Base-by-base conservation (phyloP, 495 filamentous ascomycete species). In the Penicillium diatomitis region DNA sequence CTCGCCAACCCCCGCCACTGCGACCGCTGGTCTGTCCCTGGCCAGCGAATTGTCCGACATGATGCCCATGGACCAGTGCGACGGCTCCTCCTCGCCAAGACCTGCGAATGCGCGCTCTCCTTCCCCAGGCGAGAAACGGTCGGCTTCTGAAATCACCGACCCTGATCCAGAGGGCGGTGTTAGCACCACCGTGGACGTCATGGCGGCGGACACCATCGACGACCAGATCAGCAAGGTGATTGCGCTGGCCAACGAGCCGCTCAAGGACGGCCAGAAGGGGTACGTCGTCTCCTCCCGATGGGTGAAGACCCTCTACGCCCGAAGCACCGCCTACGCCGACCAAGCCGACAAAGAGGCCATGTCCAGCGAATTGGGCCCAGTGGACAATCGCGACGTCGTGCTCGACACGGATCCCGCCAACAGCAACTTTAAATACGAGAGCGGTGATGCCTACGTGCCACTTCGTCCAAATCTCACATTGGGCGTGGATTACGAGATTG, bases 231-330 rank as follows among this genome's bases (percentile, higher is more conserved):
- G 74, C 27, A 75, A 78, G 6, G 86, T 98, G 10, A 67, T 76
- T 45, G 72, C 74, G 11, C 70, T 81, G 40, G 67, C 70, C 45
- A 60, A 74, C 40, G 60, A 67, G 5, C 71, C 75, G 5, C 62
- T 83, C 31, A 55, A 77, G 49, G 86, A 91, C 44, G 83, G 84
- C 9, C 79, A 87, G 51, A 77, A 81, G 52, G 87, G 82, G 31
- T 95, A 84, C 56, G 70, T 95, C 8, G 76, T 98, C 10, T 92
- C 91, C 5, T 77, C 72, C 12, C 66, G 73, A 44, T 98, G 92
- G 92, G 72, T 97, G 28, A 74, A 74, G 38, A 76, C 81, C 34
- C 88, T 96, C 2, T 70, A 85, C 50, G 75, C 84, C 8, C 77
- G 88, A 48, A 80, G 82, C 38, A 66, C 78, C 3, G 76, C 83